These are phyloP conservation scores for Trypanosomatidae sp. DNA, from an alignment of 208 protist genomes.

Conservation along the genomic window DNA sequence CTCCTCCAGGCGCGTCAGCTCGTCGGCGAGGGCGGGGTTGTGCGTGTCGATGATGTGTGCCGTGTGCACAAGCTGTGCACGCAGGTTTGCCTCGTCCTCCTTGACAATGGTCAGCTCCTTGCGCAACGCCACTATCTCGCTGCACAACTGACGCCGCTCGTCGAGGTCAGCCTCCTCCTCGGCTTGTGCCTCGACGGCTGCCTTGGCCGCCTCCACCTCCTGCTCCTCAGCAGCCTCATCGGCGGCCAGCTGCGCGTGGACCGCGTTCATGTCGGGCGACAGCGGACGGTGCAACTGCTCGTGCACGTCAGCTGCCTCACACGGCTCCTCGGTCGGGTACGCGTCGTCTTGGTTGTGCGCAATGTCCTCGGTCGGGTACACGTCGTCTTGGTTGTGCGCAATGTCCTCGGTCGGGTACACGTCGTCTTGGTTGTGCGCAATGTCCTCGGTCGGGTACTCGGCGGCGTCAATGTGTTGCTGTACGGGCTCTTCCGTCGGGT, in stretches of 20 bases:
- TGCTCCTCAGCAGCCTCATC: slow-evolving; percentile 5
- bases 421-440: not conserved
- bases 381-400: not conserved
- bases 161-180: slow-evolving; percentile 10
- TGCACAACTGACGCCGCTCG: slow-evolving; percentile 52
- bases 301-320: not conserved
- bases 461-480: too few species aligned
- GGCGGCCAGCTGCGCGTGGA: slow-evolving; percentile 5
- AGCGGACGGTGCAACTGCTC: not conserved
- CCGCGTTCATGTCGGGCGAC: not conserved
- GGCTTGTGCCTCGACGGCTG: not conserved
- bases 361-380: not conserved
- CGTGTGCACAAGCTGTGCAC: slow-evolving; percentile 19
- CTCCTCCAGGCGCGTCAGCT: slow-evolving; percentile 37
- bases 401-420: not conserved
- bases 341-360: not conserved
- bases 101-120: slow-evolving; percentile 51
- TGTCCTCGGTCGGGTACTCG: not conserved
- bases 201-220: not conserved
- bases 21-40: slow-evolving; percentile 28
- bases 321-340: not conserved
- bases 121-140: slow-evolving; percentile 41
- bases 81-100: slow-evolving; percentile 34
- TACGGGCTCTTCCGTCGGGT: too few species aligned
- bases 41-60: slow-evolving; percentile 12